Evolutionary conservation across 164 flowering plant genomes (phyloP), one percentile per base, ranked within the genome.

Genomic region (Umbellularia californica): DNA sequence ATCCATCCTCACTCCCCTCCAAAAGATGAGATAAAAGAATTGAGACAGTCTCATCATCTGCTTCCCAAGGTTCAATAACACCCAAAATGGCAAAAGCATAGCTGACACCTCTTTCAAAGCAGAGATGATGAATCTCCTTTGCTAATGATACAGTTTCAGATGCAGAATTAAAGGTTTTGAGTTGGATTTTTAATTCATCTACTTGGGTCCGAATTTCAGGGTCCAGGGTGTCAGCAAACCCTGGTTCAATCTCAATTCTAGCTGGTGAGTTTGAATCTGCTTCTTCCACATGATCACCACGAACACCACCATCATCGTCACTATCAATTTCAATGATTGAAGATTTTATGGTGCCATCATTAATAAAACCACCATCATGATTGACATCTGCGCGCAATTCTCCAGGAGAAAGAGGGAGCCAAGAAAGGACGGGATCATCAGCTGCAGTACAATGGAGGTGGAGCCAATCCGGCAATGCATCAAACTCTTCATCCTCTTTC

Each of bases 11-110:
- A 47, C 28, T 72, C 68, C 81, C 85, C 75, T 33, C 76, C 13
- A 75, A 62, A 50, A 91, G 79, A 82, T 87, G 83, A 70, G 85
- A 77, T 19, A 90, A 35, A n/a, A 93, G 76, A 80, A 85, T 69
- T 0, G 92, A 82, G 33, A 88, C 83, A 20, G 78, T 77, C 78
- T 90, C 95, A 66, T 93, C 95, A 52, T 89, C 88, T 23, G 82
- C 86, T 71, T 80, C 77, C 95, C 98, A 91, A 67, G 90, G 95
- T 76, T 91, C 90, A 69, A 93, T 82, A 74, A 87, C 13, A 69
- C 77, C 83, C 80, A 91, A 69, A 75, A 88, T 70, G 25, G 35
- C 27, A 41, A 88, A 75, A 70, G 85, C 67, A 71, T 87, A 79
- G 2, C 50, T 58, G 33, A 66, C 58, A 41, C 74, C 72, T 66